Evolutionary conservation across 2,329 filamentous ascomycete genomes (phyloP).

Genomic region (Davidsoniella virescens): DNA sequence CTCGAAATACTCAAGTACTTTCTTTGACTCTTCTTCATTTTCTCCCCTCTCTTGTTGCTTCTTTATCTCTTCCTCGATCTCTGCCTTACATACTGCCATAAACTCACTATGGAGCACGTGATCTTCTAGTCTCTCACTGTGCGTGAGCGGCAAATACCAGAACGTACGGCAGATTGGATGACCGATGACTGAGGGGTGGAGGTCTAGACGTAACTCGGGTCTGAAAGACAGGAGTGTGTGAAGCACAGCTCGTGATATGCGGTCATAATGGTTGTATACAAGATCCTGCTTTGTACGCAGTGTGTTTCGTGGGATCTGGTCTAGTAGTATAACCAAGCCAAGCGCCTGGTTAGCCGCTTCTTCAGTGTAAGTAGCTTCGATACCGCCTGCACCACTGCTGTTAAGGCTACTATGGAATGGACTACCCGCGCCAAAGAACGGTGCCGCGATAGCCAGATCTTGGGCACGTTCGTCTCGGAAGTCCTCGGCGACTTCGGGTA

Average conservation of each 20-base stretch:
- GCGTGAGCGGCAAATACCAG: constrained; percentile 45
- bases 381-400: not conserved
- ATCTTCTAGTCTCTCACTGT: constrained; percentile 33
- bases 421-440: constrained; percentile 7
- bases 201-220: constrained; percentile 11
- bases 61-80: constrained; percentile 19
- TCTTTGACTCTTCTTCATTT: constrained; percentile 13
- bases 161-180: constrained; percentile 29
- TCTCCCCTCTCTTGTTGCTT: constrained; percentile 13
- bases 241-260: constrained; percentile 31
- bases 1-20: constrained; percentile 12
- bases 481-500: constrained; percentile 16
- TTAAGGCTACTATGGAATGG: not conserved
- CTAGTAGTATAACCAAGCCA: constrained; percentile 39
- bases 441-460: constrained; percentile 6
- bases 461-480: constrained; percentile 5
- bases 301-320: constrained; percentile 47
- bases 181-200: constrained; percentile 19
- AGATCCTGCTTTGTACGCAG: constrained; percentile 33
- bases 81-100: constrained; percentile 19
- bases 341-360: constrained; percentile 24
- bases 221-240: constrained; percentile 17
- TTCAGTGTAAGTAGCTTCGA: not conserved
- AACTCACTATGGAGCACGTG: constrained; percentile 26
- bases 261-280: constrained; percentile 40